Percentiles rank a stretch among this genome's conserved stretches.
These are phyloP conservation scores for Fusarium liriodendri DNA, from an alignment of 2,329 filamentous ascomycete species.

Conservation along the genomic window DNA sequence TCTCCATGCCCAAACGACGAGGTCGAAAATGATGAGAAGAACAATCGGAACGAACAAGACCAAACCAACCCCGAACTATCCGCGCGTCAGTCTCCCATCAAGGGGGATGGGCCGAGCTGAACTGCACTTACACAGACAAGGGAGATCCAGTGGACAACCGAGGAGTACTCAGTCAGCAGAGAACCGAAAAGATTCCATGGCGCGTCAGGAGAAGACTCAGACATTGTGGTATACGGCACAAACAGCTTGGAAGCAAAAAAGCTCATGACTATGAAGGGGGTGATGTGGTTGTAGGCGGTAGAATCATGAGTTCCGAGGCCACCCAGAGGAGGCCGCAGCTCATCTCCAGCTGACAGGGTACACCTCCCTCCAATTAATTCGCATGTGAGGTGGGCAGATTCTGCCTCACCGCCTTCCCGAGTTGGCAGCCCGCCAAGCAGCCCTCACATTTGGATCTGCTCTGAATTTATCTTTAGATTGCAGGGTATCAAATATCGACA, in stretches of 20 bases:
- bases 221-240: slow-evolving; percentile 40
- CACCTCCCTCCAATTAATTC: slow-evolving; percentile 16
- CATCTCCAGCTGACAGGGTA: slow-evolving; percentile 27
- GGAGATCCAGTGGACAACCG: slow-evolving; percentile 51
- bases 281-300: slow-evolving; percentile 35
- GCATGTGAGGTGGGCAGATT: slow-evolving; percentile 29
- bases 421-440: slow-evolving; percentile 25
- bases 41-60: slow-evolving; percentile 60
- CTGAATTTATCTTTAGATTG: slow-evolving; percentile 26
- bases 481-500: slow-evolving; percentile 11
- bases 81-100: slow-evolving; percentile 26
- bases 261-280: slow-evolving; percentile 38
- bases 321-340: slow-evolving; percentile 26
- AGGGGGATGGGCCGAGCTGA: not conserved
- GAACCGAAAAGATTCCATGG: slow-evolving; percentile 43
- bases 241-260: slow-evolving; percentile 30
- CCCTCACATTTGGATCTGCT: slow-evolving; percentile 24
- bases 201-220: slow-evolving; percentile 33
- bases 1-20: slow-evolving; percentile 65
- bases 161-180: slow-evolving; percentile 46
- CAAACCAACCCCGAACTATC: slow-evolving; percentile 58
- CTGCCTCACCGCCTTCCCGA: slow-evolving; percentile 44
- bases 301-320: slow-evolving; percentile 39
- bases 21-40: slow-evolving; percentile 62
- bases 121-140: slow-evolving; percentile 51